Base-by-base conservation (phyloP, 306 rosid genomes). In the Carpinus fangiana region DNA sequence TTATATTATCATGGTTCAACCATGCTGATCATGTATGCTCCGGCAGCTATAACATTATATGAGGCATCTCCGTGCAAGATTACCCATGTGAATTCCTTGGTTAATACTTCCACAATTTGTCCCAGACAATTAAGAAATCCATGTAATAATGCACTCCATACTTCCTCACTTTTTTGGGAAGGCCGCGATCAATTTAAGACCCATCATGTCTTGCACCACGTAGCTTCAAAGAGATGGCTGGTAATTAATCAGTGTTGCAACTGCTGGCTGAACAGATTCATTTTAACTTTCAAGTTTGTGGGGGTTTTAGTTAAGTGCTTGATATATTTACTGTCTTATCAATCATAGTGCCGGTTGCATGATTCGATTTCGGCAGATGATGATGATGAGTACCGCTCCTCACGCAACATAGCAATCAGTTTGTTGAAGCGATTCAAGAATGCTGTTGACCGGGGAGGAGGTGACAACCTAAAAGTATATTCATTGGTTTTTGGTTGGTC, bases 361-460 rank as follows among this genome's bases (percentile, higher is more conserved):
- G 94, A 90, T 81, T 81, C 98, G 7, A 14, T 85, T 74, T 83
- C 96, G 41, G 84, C 97, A 2, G 93, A 92, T 52, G 93, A n/a
- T 23, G 65, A 93, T 23, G 65, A 95, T 34, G 98, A 95, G 76
- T 95, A 84, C 76, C 91, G 99, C 13, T 95, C 99, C 43, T 95
- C 99, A 0, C 93, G 98, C 80, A 95, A 95, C 82, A 92, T 95
- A 90, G 99, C 99, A 51, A 90, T 95, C 86, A 95, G 93, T 82
- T 77, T 93, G 84, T 89, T 91, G 60, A 87, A 88, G 84, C 85
- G 98, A 79, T 95, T 88, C 85, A 80, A 92, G 84, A 92, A 93
- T 75, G 91, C 88, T 64, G 83, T 86, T 72, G 98, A 86, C 72
- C 97, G 99, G 3, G 98, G 99, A 80, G 98, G 98, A 84, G 89